Conservation (phyloP, 768 basidiomycete species). For the Leucogyrophana mollusca region DNA sequence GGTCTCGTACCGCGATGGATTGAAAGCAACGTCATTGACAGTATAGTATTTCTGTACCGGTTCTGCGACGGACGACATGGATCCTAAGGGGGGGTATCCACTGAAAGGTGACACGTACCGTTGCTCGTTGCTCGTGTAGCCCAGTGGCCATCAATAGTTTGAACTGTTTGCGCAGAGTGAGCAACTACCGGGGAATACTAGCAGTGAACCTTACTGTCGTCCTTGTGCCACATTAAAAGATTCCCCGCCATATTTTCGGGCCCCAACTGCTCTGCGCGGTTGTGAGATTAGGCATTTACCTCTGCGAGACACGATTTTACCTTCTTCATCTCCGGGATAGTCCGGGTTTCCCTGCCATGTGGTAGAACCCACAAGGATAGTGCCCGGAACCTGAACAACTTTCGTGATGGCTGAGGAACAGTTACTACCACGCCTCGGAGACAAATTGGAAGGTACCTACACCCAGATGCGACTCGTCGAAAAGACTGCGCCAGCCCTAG, state of each 20-base stretch:
- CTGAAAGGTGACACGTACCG: too few relatives aligned
- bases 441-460: constrained; percentile 14
- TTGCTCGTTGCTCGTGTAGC: constrained; percentile 15
- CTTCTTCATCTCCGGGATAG: constrained; percentile 18
- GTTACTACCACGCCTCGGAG: constrained; percentile 1
- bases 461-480: constrained; percentile 46
- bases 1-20: constrained; percentile 44
- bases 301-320: constrained; percentile 27
- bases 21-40: constrained; percentile 55
- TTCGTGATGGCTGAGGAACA: constrained; percentile 45
- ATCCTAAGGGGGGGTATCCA: too few relatives aligned
- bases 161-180: too few relatives aligned
- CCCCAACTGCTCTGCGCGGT: too few relatives aligned
- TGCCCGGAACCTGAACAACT: constrained; percentile 44
- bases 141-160: too few relatives aligned
- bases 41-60: constrained; percentile 45
- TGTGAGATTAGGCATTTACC: too few relatives aligned
- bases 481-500: constrained; percentile 31
- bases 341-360: constrained; percentile 46
- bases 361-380: constrained; percentile 44
- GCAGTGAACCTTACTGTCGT: too few relatives aligned
- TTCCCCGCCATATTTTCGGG: too few relatives aligned
- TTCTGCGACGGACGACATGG: constrained; percentile 13
- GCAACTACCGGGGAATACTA: constrained; percentile 2
- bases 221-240: too few relatives aligned